Conservation (phyloP, 2,329 filamentous ascomycete genomes). For the Penicillium oxalicum region DNA sequence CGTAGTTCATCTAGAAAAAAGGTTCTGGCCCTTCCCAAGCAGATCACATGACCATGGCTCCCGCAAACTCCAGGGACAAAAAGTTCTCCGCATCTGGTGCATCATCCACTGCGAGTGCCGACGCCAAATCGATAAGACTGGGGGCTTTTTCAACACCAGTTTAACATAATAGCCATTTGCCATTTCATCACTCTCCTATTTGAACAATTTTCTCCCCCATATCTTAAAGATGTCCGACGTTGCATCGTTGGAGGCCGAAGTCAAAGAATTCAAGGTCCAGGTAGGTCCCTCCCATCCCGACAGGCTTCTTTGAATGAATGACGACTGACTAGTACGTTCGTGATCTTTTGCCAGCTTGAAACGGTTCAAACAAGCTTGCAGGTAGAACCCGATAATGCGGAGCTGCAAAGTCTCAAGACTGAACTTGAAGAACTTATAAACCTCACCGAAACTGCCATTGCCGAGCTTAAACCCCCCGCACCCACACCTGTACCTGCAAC, state of each 20-base stretch:
- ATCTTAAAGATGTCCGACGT: conserved; percentile 37
- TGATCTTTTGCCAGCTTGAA: conserved; percentile 57
- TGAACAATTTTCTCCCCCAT: background rate
- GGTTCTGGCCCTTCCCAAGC: background rate
- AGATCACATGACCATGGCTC: conserved; percentile 1
- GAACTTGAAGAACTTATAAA: conserved; percentile 79
- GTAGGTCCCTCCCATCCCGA: conserved; percentile 27
- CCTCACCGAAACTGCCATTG: conserved; percentile 72
- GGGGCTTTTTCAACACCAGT: no score
- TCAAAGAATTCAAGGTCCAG: conserved; percentile 57
- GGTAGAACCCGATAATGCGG: conserved; percentile 72
- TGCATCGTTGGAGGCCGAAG: conserved; percentile 42
- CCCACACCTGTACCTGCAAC: conserved; percentile 38
- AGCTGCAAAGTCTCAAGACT: conserved; percentile 68
- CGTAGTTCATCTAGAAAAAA: no score
- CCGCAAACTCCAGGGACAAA: background rate
- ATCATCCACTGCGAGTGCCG: conserved; percentile 1
- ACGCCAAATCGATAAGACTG: background rate
- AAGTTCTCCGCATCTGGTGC: conserved; percentile 1
- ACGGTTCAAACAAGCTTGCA: conserved; percentile 69
- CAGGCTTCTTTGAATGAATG: background rate
- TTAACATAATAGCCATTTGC: no score
- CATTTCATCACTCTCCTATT: background rate
- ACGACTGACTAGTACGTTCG: conserved; percentile 9
- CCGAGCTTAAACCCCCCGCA: conserved; percentile 64